phyloP scores from a whole-genome alignment of 345 rosid genomes.

The Pugionium cornutum region DNA sequence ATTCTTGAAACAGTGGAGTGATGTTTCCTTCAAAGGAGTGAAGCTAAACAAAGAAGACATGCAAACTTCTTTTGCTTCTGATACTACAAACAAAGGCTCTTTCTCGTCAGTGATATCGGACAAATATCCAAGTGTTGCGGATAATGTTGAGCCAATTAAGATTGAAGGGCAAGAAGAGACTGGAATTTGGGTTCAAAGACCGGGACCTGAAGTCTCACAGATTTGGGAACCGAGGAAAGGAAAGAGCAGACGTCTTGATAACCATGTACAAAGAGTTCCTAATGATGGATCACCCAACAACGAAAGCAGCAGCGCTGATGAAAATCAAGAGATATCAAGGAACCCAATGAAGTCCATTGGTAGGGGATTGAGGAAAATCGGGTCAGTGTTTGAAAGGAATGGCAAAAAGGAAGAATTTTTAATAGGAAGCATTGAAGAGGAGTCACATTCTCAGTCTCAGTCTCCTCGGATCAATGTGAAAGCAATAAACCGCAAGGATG shows the following conservation, averaged over 20 bases:
- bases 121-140: constrained; percentile 49
- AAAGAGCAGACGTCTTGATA: constrained; percentile 58
- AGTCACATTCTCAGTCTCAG: constrained; percentile 43
- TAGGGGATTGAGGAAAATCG: constrained; percentile 54
- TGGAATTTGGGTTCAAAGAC: constrained; percentile 85
- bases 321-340: constrained; percentile 49
- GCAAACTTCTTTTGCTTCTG: constrained; percentile 45
- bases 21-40: constrained; percentile 39
- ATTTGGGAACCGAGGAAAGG: constrained; percentile 92
- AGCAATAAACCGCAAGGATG: constrained; percentile 50
- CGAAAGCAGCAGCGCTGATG: constrained; percentile 53
- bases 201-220: constrained; percentile 73
- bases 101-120: constrained; percentile 48
- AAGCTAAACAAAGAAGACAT: constrained; percentile 46
- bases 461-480: constrained; percentile 63
- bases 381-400: constrained; percentile 54
- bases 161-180: constrained; percentile 67
- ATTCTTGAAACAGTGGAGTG: constrained; percentile 44
- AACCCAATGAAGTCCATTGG: constrained; percentile 40
- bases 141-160: constrained; percentile 68
- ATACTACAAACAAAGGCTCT: constrained; percentile 42
- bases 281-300: constrained; percentile 46
- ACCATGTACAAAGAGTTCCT: constrained; percentile 43
- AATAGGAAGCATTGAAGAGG: constrained; percentile 47
- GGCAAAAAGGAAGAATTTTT: constrained; percentile 43